phyloP scores from a whole-genome alignment of 2,329 filamentous ascomycete species.

The Pestalotiopsis sp. region DNA sequence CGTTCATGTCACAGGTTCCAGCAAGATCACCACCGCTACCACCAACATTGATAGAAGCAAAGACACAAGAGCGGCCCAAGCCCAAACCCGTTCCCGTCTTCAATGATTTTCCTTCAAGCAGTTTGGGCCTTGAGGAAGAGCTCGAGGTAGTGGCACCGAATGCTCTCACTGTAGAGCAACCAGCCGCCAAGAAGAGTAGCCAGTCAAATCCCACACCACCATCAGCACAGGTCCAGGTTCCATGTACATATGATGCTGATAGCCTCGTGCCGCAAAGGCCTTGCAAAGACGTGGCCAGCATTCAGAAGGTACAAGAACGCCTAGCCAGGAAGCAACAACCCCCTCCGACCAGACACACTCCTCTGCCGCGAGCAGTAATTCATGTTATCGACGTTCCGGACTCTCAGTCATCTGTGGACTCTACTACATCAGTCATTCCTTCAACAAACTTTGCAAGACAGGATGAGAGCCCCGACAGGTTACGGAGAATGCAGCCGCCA shows the following conservation, averaged over 20 bases:
- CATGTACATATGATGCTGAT: conserved; percentile 29
- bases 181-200: conserved; percentile 26
- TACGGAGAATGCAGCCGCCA: neutral
- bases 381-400: conserved; percentile 14
- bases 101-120: conserved; percentile 27
- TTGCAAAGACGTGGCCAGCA: conserved; percentile 1
- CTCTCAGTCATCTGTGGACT: conserved; percentile 22
- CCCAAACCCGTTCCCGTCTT: neutral
- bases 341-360: neutral
- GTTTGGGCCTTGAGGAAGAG: conserved; percentile 31
- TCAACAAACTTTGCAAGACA: conserved; percentile 22
- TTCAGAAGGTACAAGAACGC: neutral
- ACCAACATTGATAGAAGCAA: conserved; percentile 21
- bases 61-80: conserved; percentile 8
- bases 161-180: conserved; percentile 22
- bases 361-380: neutral
- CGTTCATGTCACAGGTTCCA: conserved; percentile 29
- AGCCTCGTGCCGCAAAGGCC: neutral
- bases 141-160: conserved; percentile 34
- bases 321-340: neutral
- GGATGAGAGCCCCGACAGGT: neutral
- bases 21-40: conserved; percentile 24
- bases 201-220: conserved; percentile 32
- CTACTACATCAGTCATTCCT: conserved; percentile 29
- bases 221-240: conserved; percentile 33